Evolutionary conservation across 495 filamentous ascomycete genomes (phyloP).

Genomic region (Aspergillus coremiiformis): DNA sequence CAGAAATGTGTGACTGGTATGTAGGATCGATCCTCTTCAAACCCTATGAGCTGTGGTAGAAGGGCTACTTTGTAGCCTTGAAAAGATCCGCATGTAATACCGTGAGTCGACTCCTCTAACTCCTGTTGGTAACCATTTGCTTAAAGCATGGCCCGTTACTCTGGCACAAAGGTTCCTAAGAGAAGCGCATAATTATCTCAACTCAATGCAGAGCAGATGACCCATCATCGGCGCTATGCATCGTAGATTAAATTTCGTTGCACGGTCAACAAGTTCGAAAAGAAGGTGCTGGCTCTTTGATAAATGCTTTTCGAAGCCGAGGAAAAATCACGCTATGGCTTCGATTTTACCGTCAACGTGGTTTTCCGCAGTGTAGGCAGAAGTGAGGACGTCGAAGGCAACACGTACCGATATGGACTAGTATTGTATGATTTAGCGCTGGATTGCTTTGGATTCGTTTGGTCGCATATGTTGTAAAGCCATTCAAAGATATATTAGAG

Average conservation of each 20-base stretch:
- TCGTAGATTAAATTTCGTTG: not conserved
- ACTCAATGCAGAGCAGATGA: not conserved
- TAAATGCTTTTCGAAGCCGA: not conserved
- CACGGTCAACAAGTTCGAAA: not conserved
- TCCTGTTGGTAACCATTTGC: not conserved
- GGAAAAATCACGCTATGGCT: not conserved
- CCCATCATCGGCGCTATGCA: not conserved
- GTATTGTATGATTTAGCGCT: not conserved
- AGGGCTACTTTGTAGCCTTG: not conserved
- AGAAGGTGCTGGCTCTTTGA: not conserved
- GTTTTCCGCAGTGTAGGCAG: not conserved
- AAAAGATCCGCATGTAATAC: not conserved
- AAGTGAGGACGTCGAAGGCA: not conserved
- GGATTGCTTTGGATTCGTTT: not conserved
- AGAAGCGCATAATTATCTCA: not conserved
- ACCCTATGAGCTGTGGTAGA: not conserved
- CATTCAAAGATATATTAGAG: not conserved
- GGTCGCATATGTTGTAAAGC: not conserved
- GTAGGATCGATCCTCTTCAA: not conserved
- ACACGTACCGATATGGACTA: not conserved
- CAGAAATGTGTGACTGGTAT: not conserved
- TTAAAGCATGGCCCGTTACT: not conserved
- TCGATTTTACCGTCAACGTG: not conserved
- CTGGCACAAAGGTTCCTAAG: not conserved
- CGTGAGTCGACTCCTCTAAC: not conserved